Evolutionary conservation across 2,329 filamentous ascomycete species (phyloP).

Genomic region (Aspergillus sergii): DNA sequence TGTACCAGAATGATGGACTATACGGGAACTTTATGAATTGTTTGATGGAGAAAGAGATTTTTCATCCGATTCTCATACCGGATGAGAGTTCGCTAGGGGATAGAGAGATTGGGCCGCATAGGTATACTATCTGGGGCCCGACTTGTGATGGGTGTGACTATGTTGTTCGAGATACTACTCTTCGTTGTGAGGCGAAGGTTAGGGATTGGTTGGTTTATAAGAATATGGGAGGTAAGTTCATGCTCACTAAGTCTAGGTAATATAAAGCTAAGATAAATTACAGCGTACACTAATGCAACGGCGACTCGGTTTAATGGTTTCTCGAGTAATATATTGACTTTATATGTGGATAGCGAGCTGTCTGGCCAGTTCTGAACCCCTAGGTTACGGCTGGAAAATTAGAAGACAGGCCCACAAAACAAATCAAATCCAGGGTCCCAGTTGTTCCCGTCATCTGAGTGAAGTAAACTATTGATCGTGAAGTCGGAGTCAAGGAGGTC

Average conservation of each 20-base stretch:
- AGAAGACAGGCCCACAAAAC: neutral
- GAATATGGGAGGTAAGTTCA: constrained; percentile 30
- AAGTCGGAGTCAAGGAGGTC: neutral
- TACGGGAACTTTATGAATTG: too few species aligned
- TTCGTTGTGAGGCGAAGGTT: constrained; percentile 21
- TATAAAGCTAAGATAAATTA: neutral
- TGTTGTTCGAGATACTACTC: constrained; percentile 16
- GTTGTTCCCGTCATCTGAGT: neutral
- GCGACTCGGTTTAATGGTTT: constrained; percentile 31
- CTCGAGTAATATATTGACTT: constrained; percentile 9
- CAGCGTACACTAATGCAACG: constrained; percentile 23
- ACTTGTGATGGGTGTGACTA: constrained; percentile 31
- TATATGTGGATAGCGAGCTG: constrained; percentile 32
- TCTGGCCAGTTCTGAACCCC: neutral
- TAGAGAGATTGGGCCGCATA: too few species aligned
- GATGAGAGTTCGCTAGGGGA: too few species aligned
- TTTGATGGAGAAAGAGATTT: too few species aligned
- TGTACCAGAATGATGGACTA: too few species aligned
- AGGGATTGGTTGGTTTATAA: constrained; percentile 31
- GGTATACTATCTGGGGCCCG: constrained; percentile 26
- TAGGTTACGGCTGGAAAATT: neutral
- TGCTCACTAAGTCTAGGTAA: neutral
- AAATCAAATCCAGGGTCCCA: neutral
- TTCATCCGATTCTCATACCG: too few species aligned
- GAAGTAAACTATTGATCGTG: neutral